Conservation (phyloP, 2,329 filamentous ascomycete species). For the Corinectria fuckeliana region DNA sequence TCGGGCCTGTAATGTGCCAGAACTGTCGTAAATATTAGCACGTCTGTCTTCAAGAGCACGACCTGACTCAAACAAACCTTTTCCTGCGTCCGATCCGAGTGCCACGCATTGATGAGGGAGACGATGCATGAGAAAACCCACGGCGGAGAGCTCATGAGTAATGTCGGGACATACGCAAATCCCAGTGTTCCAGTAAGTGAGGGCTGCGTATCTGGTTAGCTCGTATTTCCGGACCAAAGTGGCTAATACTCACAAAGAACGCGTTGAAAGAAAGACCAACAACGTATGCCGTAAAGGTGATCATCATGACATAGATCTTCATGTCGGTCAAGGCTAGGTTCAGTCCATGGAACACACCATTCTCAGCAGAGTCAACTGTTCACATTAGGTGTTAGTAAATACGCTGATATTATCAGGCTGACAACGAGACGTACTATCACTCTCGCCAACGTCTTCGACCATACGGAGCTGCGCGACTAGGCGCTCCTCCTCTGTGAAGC, state of each 20-base stretch:
- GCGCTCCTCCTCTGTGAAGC: conserved; percentile 65
- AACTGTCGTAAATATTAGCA: conserved; percentile 46
- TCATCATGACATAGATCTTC: conserved; percentile 58
- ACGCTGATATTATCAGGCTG: too few species aligned
- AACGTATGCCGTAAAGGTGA: too few species aligned
- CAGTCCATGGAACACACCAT: conserved; percentile 59
- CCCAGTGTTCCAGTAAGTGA: conserved; percentile 60
- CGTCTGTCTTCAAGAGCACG: neutral
- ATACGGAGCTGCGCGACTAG: conserved; percentile 61
- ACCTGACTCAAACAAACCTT: conserved; percentile 44
- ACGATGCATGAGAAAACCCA: conserved; percentile 65
- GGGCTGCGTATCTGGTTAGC: conserved; percentile 43
- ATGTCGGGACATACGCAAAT: conserved; percentile 58
- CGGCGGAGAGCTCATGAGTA: conserved; percentile 63
- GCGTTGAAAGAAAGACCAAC: too few species aligned
- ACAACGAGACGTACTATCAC: too few species aligned
- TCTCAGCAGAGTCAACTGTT: conserved; percentile 56
- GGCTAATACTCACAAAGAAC: conserved; percentile 54
- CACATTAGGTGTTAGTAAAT: too few species aligned
- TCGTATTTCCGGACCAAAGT: neutral
- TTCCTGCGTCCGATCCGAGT: conserved; percentile 61
- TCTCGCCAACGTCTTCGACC: conserved; percentile 64
- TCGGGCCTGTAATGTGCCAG: conserved; percentile 63
- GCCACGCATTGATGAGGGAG: conserved; percentile 62
- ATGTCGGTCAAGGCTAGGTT: conserved; percentile 65